phyloP scores from a whole-genome alignment of 345 rosid species.

The Heritiera littoralis region DNA sequence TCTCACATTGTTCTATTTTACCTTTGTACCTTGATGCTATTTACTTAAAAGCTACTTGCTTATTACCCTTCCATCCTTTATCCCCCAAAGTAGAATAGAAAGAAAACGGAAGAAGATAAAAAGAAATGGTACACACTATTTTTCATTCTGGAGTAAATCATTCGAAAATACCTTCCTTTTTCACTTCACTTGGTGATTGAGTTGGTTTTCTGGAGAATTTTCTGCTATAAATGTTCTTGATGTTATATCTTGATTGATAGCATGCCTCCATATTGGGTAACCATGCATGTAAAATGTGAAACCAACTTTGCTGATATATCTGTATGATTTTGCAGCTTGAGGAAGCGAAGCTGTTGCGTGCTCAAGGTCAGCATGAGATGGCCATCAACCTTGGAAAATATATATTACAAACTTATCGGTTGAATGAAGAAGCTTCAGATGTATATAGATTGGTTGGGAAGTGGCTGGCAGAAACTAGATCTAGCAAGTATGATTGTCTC shows the following conservation, averaged over 20 bases:
- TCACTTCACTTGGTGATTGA: not conserved
- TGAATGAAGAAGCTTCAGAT: constrained; percentile 68
- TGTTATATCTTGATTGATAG: not conserved
- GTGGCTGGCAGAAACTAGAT: constrained; percentile 98
- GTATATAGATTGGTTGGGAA: constrained; percentile 86
- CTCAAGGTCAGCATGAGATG: constrained; percentile 93
- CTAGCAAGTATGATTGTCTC: constrained; percentile 67
- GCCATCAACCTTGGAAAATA: constrained; percentile 88
- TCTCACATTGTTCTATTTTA: not conserved
- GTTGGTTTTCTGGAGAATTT: not conserved
- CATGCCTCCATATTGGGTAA: not conserved
- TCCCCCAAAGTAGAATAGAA: not conserved
- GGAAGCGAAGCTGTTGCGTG: constrained; percentile 91
- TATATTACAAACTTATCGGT: constrained; percentile 60
- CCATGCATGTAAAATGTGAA: not conserved
- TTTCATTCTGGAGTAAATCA: not conserved
- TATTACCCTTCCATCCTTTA: not conserved
- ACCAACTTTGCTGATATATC: not conserved
- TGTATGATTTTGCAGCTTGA: constrained; percentile 61
- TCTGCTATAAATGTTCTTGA: not conserved
- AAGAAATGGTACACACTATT: not conserved
- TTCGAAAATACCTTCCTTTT: not conserved
- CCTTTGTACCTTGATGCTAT: not conserved
- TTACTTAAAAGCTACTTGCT: not conserved
- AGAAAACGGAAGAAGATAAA: not conserved